Evolutionary conservation across 208 protist species (phyloP), one percentile per base, ranked within the genome.

Genomic region (Leishmania lainsoni): DNA sequence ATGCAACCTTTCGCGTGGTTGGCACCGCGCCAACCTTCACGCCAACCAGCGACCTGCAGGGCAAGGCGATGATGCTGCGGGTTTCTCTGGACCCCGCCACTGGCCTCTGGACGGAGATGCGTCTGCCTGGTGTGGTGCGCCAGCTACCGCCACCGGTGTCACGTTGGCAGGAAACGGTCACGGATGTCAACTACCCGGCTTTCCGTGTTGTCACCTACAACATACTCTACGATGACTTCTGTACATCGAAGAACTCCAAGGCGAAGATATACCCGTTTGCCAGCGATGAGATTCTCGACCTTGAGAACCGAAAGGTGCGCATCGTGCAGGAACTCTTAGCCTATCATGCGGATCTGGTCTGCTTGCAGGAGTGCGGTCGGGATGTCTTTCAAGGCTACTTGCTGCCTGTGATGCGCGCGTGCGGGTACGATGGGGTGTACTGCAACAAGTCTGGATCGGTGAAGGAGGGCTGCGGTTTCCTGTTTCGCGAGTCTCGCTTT

Each of bases 201-300:
- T 94, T 98, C 61, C 92, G 94, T 52, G 92, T 97, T 0, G 87
- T 96, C n/a, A 91, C 93, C 29, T 98, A 98, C 88, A 98, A 98
- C 86, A 91, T 98, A 10, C 90, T 98, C 10, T 91, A 97, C 83
- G 96, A 98, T 75, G 90, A 92, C 69, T 97, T 97, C 74, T 97
- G 92, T 76, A 94, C 85, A 14, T 91, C 87, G 10, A 89, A 85
- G 66, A 75, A 78, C 70, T 91, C 89, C 51, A 89, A 90, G 66
- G 81, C 78, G 73, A 81, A 88, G 68, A 96, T 98, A 72, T 98
- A 98, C 81, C 93, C 94, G 29, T 97, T 97, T 83, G 92, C 91
- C 63, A 92, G 90, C 29, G 91, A 94, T 32, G 93, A 93, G 32
- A 75, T 95, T 14, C 83, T 98, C 32, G 78, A 88, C 59, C 81